Percentiles rank a stretch among this genome's conserved stretches.
Evolutionary conservation across 768 basidiomycete genomes (phyloP).

Genomic region (Tylopilus plumbeoviolaceoides): DNA sequence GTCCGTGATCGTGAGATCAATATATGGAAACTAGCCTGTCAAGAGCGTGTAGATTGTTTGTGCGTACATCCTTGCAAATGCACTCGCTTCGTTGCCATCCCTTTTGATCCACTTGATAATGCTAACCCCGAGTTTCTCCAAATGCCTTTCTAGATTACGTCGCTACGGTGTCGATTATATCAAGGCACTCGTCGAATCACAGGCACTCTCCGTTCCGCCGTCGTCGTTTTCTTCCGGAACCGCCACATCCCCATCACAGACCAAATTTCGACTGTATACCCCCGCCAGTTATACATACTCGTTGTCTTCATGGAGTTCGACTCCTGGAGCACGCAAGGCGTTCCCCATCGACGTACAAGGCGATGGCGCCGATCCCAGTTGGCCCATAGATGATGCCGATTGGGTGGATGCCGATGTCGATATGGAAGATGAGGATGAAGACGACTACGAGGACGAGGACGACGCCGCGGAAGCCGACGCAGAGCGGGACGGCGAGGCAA

Average conservation of each 20-base stretch:
- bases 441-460: slow-evolving; percentile 30
- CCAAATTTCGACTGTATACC: slow-evolving; percentile 31
- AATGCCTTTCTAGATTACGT: slow-evolving; percentile 19
- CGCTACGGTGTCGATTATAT: slow-evolving; percentile 32
- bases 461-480: slow-evolving; percentile 12
- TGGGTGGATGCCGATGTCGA: slow-evolving; percentile 27
- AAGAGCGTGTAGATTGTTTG: slow-evolving; percentile 33
- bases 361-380: slow-evolving; percentile 16
- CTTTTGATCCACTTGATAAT: background rate
- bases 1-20: slow-evolving; percentile 33
- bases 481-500: slow-evolving; percentile 14
- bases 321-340: slow-evolving; percentile 9
- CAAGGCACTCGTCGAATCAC: slow-evolving; percentile 30
- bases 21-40: slow-evolving; percentile 34
- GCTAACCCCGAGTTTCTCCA: slow-evolving; percentile 1
- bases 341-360: slow-evolving; percentile 15
- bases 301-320: slow-evolving; percentile 17
- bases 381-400: slow-evolving; percentile 23
- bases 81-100: background rate
- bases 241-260: slow-evolving; percentile 7
- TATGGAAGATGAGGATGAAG: slow-evolving; percentile 32
- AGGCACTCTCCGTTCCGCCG: slow-evolving; percentile 15
- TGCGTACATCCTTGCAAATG: slow-evolving; percentile 17
- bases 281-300: slow-evolving; percentile 33
- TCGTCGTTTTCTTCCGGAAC: background rate